Conservation (phyloP, 2,329 filamentous ascomycete genomes). For the Bipolaris victoriae region DNA sequence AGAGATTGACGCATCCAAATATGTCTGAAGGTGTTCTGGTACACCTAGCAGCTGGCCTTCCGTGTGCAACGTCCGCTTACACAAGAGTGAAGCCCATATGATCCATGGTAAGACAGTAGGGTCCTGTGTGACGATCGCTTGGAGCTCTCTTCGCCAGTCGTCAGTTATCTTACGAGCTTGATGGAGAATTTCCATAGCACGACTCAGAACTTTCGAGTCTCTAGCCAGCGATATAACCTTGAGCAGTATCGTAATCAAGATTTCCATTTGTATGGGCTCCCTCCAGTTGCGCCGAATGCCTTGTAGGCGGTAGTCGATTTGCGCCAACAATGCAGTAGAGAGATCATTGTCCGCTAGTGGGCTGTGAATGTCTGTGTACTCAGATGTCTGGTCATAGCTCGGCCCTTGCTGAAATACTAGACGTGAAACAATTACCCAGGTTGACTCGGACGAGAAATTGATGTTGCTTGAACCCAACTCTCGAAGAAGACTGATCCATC, state of each 20-base stretch:
- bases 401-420: conserved; percentile 65
- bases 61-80: conserved; percentile 56
- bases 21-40: conserved; percentile 27
- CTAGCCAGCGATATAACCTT: conserved; percentile 46
- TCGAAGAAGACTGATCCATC: conserved; percentile 58
- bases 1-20: conserved; percentile 51
- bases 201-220: conserved; percentile 16
- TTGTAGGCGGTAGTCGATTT: conserved; percentile 56
- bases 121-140: conserved; percentile 47
- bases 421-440: conserved; percentile 57
- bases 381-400: conserved; percentile 20
- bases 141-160: conserved; percentile 60
- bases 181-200: conserved; percentile 45
- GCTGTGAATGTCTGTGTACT: conserved; percentile 54
- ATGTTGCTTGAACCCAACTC: conserved; percentile 62
- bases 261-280: conserved; percentile 64
- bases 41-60: neutral
- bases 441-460: conserved; percentile 64
- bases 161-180: conserved; percentile 54
- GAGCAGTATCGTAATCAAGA: conserved; percentile 59
- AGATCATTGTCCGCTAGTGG: conserved; percentile 60
- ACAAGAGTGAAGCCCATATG: conserved; percentile 64
- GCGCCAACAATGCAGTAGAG: conserved; percentile 55
- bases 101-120: conserved; percentile 54
- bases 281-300: conserved; percentile 63